Percentiles rank a stretch among this genome's conserved stretches.
Conservation (phyloP, 441 rosid genomes). For the Theobroma grandiflorum region DNA sequence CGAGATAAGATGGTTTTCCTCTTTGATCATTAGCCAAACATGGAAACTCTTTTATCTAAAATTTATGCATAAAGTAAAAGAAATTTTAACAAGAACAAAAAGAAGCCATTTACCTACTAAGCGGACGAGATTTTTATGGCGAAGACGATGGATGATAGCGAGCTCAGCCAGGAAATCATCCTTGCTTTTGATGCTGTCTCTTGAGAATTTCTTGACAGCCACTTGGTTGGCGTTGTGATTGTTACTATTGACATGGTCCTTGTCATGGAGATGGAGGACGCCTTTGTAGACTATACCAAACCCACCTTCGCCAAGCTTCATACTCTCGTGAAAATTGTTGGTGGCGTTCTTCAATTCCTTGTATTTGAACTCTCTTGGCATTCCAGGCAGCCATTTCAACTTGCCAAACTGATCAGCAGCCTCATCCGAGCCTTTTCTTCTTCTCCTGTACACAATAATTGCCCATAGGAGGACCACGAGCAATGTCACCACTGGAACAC, state of each 20-base stretch:
- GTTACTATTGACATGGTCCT: constrained; percentile 10
- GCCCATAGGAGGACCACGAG: background rate
- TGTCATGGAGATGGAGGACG: constrained; percentile 24
- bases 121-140: constrained; percentile 61
- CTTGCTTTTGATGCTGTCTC: constrained; percentile 56
- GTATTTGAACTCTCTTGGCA: constrained; percentile 60
- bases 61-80: background rate
- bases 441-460: background rate
- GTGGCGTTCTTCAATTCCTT: constrained; percentile 58
- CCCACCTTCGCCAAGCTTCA: constrained; percentile 65
- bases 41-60: background rate
- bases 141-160: constrained; percentile 62
- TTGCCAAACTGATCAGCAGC: constrained; percentile 33
- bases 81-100: background rate
- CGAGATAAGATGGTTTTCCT: background rate
- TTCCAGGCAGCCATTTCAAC: constrained; percentile 57
- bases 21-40: background rate
- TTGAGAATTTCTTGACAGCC: constrained; percentile 62
- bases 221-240: constrained; percentile 21
- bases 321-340: constrained; percentile 42
- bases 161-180: constrained; percentile 66
- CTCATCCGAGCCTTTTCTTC: constrained; percentile 25
- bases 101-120: constrained; percentile 49
- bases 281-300: constrained; percentile 65
- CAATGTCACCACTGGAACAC: constrained; percentile 23